Conservation (phyloP, 345 rosid genomes). For the Lepidium aucheri region DNA sequence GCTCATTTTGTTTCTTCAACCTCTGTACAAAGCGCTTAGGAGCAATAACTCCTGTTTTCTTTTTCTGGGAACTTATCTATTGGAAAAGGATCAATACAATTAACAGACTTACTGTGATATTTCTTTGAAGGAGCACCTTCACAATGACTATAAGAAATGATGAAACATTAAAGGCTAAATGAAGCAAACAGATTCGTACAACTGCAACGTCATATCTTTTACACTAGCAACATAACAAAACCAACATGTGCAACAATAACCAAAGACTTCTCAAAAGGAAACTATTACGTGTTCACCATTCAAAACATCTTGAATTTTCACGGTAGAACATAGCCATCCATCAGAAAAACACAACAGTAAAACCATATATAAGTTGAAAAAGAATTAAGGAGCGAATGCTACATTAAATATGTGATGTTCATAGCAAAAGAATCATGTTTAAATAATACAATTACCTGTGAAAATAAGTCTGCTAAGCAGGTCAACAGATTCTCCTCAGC, state of each 20-base stretch:
- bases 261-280: background rate
- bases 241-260: background rate
- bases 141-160: background rate
- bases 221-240: background rate
- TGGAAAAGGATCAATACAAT: background rate
- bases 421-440: too few species aligned
- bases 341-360: background rate
- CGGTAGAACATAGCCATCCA: too few species aligned
- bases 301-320: too few species aligned
- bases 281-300: too few species aligned
- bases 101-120: background rate
- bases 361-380: too few species aligned
- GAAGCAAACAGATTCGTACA: background rate
- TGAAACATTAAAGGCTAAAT: background rate
- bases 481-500: slow-evolving; percentile 83
- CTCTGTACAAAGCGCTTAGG: slow-evolving; percentile 98
- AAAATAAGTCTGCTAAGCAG: slow-evolving; percentile 80
- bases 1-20: slow-evolving; percentile 98
- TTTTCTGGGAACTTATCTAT: slow-evolving; percentile 96
- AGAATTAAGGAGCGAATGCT: too few species aligned
- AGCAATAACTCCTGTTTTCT: slow-evolving; percentile 98
- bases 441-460: slow-evolving; percentile 40
- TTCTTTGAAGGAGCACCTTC: too few species aligned
- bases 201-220: background rate
- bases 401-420: too few species aligned